Evolutionary conservation across 805 yeast genomes (phyloP), one percentile per base, ranked within the genome.

Genomic region (Saccharomycopsis olivae): DNA sequence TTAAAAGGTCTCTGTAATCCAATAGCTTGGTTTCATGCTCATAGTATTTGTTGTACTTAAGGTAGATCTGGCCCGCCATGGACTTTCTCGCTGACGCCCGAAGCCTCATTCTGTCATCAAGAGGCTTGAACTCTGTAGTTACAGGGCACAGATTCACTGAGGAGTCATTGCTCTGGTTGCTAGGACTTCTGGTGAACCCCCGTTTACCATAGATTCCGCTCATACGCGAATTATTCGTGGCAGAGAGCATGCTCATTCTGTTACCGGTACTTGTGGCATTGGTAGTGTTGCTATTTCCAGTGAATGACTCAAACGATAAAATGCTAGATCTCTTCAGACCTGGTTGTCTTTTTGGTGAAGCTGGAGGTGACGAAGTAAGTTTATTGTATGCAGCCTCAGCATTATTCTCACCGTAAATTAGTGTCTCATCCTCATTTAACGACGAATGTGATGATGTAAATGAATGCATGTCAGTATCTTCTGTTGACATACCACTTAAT

Each of bases 261-360:
- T 37, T 41, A n/a, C n/a, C n/a, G n/a, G n/a, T n/a, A 31, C 15
- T 29, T 10, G 29, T 39, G 6, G 10, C 6, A 20, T 8, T 31
- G 8, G 33, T 5, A 19, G 24, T n/a, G 25, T 20, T 23, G 18
- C 20, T 33, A 17, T 20, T 33, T 9, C 16, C 24, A 5, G 24
- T 11, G 14, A 16, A 20, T 3, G 38, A 34, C 23, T 39, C 42
- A 21, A 15, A 13, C 9, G 66, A 3, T 56, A 59, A n/a, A 41
- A 51, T 1, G 64, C 62, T 41, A 47, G 72, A n/a, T 25, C 65
- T 19, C 55, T 53, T 3, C 75, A 77, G 61, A 43, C 63, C 34
- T 49, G 56, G 31, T n/a, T n/a, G n/a, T n/a, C n/a, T n/a, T 33
- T 41, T 19, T 33, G 43, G 44, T 19, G 41, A 43, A 28, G 33